Evolutionary conservation across 805 yeast genomes (phyloP).

Genomic region (Candida caryicola): DNA sequence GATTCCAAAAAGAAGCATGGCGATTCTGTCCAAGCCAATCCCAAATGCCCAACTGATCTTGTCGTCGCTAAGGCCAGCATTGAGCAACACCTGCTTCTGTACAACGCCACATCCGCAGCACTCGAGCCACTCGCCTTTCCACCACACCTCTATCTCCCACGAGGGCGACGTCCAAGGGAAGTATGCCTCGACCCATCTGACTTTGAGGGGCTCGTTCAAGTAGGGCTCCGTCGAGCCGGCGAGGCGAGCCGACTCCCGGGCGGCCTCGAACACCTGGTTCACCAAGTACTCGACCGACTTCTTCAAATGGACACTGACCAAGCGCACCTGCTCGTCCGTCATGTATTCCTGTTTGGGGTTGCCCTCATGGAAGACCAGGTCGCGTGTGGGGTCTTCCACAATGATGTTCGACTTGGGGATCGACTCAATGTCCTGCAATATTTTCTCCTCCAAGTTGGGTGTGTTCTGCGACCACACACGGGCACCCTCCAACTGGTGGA

Average conservation of each 20-base stretch:
- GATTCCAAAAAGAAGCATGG: slow-evolving; percentile 91
- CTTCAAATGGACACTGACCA: slow-evolving; percentile 76
- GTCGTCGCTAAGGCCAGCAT: slow-evolving; percentile 59
- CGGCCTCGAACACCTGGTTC: slow-evolving; percentile 74
- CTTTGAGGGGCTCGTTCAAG: slow-evolving; percentile 70
- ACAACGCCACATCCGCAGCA: slow-evolving; percentile 96
- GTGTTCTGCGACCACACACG: slow-evolving; percentile 68
- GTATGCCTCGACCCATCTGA: slow-evolving; percentile 92
- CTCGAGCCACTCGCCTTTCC: slow-evolving; percentile 98
- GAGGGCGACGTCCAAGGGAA: slow-evolving; percentile 99
- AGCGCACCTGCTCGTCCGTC: slow-evolving; percentile 63
- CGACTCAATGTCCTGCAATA: slow-evolving; percentile 51
- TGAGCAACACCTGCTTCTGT: slow-evolving; percentile 68
- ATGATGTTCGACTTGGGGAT: slow-evolving; percentile 68
- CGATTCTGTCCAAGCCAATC: slow-evolving; percentile 88
- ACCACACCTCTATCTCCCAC: slow-evolving; percentile 98
- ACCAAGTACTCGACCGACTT: slow-evolving; percentile 82
- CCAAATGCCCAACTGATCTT: slow-evolving; percentile 98
- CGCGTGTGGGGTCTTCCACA: slow-evolving; percentile 66
- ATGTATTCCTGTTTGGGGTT: slow-evolving; percentile 84
- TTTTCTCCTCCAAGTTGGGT: slow-evolving; percentile 39
- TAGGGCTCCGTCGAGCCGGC: slow-evolving; percentile 60
- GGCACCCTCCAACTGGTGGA: slow-evolving; percentile 98
- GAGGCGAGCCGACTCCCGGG: slow-evolving; percentile 56
- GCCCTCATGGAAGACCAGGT: slow-evolving; percentile 46